Evolutionary conservation across 345 rosid species (phyloP).

Genomic region (Boechera divaricarpa): DNA sequence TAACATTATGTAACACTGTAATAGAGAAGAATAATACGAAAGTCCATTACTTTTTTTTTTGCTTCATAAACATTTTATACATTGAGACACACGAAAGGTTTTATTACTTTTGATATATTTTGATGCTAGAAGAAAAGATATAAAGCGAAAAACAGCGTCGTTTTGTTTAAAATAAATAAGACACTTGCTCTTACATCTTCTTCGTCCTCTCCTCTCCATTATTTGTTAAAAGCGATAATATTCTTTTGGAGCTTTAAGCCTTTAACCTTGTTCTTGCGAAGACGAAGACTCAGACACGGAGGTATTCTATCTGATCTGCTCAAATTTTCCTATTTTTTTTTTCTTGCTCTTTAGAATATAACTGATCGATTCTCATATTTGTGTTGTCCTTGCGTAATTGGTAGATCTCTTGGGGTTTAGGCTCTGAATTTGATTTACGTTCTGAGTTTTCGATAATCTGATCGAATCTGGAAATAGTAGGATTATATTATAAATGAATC

Average conservation of each 20-base stretch:
- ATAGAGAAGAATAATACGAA: background rate
- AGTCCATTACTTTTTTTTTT: background rate
- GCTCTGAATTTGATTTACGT: conserved; percentile 29
- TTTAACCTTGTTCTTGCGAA: background rate
- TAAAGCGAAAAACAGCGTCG: conserved; percentile 15
- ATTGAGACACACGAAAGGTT: background rate
- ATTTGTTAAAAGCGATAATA: conserved; percentile 3
- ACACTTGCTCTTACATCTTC: background rate
- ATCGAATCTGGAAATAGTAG: conserved; percentile 21
- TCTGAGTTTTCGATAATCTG: conserved; percentile 8
- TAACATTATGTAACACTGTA: background rate
- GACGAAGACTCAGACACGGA: conserved; percentile 21
- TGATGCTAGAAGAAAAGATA: background rate
- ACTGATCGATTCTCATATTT: conserved; percentile 2
- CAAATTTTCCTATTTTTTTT: background rate
- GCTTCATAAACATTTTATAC: background rate
- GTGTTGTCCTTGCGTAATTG: conserved; percentile 10
- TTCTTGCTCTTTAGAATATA: background rate
- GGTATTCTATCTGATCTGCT: conserved; percentile 39
- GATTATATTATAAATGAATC: background rate
- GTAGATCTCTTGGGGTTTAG: conserved; percentile 24
- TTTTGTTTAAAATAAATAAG: conserved; percentile 1
- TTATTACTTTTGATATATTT: background rate
- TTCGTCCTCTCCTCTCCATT: background rate
- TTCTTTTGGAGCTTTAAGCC: background rate